Evolutionary conservation across 257 asterid genomes (phyloP).

Genomic region (Oldenlandia corymbosa): DNA sequence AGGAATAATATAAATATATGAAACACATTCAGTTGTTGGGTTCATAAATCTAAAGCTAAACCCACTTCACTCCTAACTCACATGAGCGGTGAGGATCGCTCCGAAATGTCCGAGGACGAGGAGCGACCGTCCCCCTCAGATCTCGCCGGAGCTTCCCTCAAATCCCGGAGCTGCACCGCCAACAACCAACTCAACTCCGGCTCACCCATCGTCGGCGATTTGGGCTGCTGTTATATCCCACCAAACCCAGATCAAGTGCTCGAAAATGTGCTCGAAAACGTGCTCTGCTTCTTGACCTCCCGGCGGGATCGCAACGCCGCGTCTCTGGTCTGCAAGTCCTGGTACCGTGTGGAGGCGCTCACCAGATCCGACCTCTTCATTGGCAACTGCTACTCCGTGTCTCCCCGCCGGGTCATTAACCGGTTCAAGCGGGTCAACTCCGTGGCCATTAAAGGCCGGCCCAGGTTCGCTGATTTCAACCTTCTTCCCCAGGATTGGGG

Average conservation of each 20-base stretch:
- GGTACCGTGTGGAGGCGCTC: conserved; percentile 44
- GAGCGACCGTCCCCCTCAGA: conserved; percentile 27
- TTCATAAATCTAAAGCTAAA: conserved; percentile 23
- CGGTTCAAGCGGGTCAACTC: conserved; percentile 38
- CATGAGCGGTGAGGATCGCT: conserved; percentile 36
- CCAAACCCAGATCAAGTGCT: conserved; percentile 41
- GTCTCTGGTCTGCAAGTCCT: conserved; percentile 45
- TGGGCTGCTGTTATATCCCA: conserved; percentile 14
- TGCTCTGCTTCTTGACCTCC: conserved; percentile 41
- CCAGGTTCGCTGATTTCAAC: conserved; percentile 48
- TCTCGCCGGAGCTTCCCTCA: conserved; percentile 18
- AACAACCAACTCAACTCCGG: conserved; percentile 9
- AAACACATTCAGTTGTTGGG: not conserved
- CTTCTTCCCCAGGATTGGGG: conserved; percentile 49
- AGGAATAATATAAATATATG: conserved; percentile 6
- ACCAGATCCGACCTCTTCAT: conserved; percentile 52
- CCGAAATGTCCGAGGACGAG: conserved; percentile 44
- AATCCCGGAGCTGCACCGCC: conserved; percentile 17
- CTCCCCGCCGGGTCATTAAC: conserved; percentile 33
- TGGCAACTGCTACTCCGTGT: conserved; percentile 47
- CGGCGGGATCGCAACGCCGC: conserved; percentile 50
- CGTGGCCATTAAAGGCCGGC: conserved; percentile 41
- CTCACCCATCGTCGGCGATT: conserved; percentile 9
- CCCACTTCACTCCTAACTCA: conserved; percentile 11
- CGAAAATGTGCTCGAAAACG: conserved; percentile 47